These are phyloP conservation scores for Kurtzmaniella quercitrusa DNA, from an alignment of 1,139 yeast genomes.

Conservation along the genomic window DNA sequence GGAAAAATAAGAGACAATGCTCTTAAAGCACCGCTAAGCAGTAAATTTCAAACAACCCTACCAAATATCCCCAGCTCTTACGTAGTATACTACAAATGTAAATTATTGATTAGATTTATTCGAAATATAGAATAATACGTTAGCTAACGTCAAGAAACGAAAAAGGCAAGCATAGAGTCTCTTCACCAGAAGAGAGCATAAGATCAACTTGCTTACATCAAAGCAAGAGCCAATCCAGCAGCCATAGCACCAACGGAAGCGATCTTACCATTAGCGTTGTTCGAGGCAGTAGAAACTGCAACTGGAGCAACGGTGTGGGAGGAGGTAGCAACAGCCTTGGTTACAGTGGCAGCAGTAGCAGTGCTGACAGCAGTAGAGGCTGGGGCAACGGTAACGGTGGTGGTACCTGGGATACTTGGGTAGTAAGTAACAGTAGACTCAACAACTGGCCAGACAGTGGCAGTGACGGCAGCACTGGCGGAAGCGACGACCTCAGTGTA, in stretches of 20 bases:
- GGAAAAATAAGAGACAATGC: too few relatives aligned
- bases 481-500: not conserved
- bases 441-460: not conserved
- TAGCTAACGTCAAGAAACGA: not conserved
- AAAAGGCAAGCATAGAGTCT: not conserved
- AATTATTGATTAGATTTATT: not conserved
- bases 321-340: not conserved
- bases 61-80: too few relatives aligned
- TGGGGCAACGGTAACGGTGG: not conserved
- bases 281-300: not conserved
- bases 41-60: too few relatives aligned
- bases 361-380: not conserved
- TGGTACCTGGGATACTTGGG: not conserved
- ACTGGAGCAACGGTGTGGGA: not conserved
- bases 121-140: not conserved
- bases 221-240: constrained; percentile 1
- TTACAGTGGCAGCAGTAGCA: not conserved
- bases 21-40: too few relatives aligned
- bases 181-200: not conserved
- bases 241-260: constrained; percentile 1
- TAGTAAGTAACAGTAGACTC: not conserved
- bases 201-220: not conserved
- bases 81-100: not conserved
- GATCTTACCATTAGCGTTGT: not conserved
- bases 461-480: not conserved